Evolutionary conservation across 2,329 filamentous ascomycete genomes (phyloP), one percentile per base, ranked within the genome.

Genomic region (Fusarium hainanense): DNA sequence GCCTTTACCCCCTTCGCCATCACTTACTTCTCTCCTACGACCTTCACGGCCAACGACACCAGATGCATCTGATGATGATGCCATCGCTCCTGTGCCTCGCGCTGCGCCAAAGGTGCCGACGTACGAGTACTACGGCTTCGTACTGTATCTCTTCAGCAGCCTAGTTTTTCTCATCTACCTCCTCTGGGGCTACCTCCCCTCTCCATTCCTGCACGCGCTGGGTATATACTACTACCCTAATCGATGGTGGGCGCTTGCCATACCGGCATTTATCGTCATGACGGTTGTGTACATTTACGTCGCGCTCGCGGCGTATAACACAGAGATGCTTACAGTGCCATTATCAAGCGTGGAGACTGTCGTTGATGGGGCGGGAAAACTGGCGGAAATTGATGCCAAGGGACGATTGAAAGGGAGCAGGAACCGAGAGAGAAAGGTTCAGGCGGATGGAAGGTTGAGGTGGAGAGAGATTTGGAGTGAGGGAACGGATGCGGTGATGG

Each of bases 61-160:
- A 16, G 94, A 98, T 77, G 93, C 91, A 41, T 97, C 93, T 1
- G 94, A 97, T 80, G 92, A 94, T 72, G 95, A 98, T 74, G 87
- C 92, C 40, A 88, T 97, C 18, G 93, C 93, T 7, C 92, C 94
- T 49, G 89, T 97, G 20, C 93, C 94, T 8, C 91, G 93, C 58
- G 94, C 94, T 3, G 91, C 91, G 56, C 96, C 96, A 3, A 94
- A 96, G 78, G 94, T 99, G 4, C 96, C 96, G n/a, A 99, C 96
- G 0, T 98, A 99, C 83, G 96, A 99, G 79, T 99, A 98, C 87
- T 98, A 98, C 79, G 96, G 96, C 78, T 99, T 99, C 82, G 95
- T 97, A 56, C 88, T 99, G 51, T 98, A 99, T 82, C 87, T 99
- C 41, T 93, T 95, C 77, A 94, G 92, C 67, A 93, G 91, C 23